Evolutionary conservation across 2,329 filamentous ascomycete species (phyloP).

Genomic region (Venturia effusa): DNA sequence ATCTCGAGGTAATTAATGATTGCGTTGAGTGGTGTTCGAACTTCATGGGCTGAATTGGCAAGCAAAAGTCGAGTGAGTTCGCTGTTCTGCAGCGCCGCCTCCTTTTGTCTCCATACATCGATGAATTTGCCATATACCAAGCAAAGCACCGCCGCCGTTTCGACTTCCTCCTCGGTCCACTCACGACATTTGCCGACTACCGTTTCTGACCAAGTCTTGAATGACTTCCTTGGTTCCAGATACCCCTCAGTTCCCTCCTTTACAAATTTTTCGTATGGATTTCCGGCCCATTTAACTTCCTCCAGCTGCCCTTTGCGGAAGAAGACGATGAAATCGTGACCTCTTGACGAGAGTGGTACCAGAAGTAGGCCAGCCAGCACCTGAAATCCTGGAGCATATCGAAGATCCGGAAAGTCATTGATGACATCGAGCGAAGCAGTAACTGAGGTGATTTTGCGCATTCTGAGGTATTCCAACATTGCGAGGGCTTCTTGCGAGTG

Average conservation of each 20-base stretch:
- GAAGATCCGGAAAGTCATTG: slow-evolving; percentile 69
- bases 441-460: slow-evolving; percentile 65
- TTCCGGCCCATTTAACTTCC: slow-evolving; percentile 78
- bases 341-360: slow-evolving; percentile 66
- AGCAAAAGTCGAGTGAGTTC: slow-evolving; percentile 68
- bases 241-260: slow-evolving; percentile 62
- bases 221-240: slow-evolving; percentile 68
- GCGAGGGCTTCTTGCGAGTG: slow-evolving; percentile 75
- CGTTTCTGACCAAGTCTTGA: slow-evolving; percentile 71
- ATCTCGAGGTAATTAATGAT: slow-evolving; percentile 95
- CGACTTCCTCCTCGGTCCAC: slow-evolving; percentile 81
- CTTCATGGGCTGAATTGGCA: slow-evolving; percentile 84
- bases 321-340: slow-evolving; percentile 80
- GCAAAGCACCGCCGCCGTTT: slow-evolving; percentile 79
- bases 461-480: slow-evolving; percentile 72
- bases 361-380: slow-evolving; percentile 69
- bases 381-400: slow-evolving; percentile 69
- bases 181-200: slow-evolving; percentile 74
- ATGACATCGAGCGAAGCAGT: slow-evolving; percentile 65
- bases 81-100: slow-evolving; percentile 70
- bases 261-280: slow-evolving; percentile 70
- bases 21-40: slow-evolving; percentile 80
- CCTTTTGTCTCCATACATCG: slow-evolving; percentile 86
- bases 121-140: slow-evolving; percentile 85
- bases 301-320: slow-evolving; percentile 68